phyloP scores from a whole-genome alignment of 148 eudicot species.

The Chenopodium suecicum region DNA sequence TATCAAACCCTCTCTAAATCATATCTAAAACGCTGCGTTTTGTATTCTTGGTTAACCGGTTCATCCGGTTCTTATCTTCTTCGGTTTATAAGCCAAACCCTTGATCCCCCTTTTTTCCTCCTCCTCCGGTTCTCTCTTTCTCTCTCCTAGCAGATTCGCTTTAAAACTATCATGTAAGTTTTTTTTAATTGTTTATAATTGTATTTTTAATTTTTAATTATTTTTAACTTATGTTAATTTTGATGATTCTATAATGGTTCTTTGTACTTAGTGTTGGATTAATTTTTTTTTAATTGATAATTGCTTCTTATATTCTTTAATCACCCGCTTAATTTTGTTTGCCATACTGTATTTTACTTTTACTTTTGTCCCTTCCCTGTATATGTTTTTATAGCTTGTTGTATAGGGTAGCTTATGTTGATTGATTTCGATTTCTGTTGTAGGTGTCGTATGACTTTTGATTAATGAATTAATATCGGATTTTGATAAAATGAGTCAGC shows the following conservation, averaged over 20 bases:
- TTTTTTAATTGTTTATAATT: neutral
- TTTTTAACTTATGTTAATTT: neutral
- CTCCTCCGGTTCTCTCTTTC: slow-evolving; percentile 1
- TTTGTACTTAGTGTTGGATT: slow-evolving; percentile 10
- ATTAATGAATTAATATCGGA: too few relatives aligned
- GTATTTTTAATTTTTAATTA: neutral
- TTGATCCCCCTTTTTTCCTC: slow-evolving; percentile 22
- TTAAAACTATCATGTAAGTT: slow-evolving; percentile 29
- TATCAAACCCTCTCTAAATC: slow-evolving; percentile 17
- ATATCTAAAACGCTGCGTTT: slow-evolving; percentile 14
- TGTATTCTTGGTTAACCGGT: slow-evolving; percentile 48
- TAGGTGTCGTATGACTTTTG: too few relatives aligned
- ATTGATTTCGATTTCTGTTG: too few relatives aligned
- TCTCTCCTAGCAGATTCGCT: slow-evolving; percentile 19
- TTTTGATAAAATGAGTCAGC: too few relatives aligned
- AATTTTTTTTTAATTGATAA: neutral
- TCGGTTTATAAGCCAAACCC: slow-evolving; percentile 24
- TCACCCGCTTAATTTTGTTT: neutral
- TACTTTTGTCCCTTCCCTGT: neutral
- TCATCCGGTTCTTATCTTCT: slow-evolving; percentile 50
- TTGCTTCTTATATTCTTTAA: neutral
- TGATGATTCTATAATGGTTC: neutral
- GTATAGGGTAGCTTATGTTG: neutral
- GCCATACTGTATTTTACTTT: too few relatives aligned
- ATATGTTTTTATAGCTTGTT: neutral